Conservation (phyloP, 2,329 filamentous ascomycete genomes). For the Epichloe elymi region DNA sequence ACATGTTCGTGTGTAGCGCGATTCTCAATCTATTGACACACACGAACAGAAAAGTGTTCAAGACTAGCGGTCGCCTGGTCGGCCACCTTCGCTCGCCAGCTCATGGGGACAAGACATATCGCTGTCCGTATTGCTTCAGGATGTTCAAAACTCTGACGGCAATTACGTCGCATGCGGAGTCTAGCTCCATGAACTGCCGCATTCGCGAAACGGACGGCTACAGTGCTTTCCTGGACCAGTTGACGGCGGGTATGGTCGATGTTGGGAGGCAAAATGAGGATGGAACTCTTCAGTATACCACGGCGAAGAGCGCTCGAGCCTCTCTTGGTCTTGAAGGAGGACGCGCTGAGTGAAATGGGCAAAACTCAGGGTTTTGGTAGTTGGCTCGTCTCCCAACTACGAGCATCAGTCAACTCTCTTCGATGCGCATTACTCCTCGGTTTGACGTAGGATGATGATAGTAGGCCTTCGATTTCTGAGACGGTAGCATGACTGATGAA, state of each 20-base stretch:
- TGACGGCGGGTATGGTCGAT: conserved; percentile 20
- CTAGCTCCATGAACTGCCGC: conserved; percentile 26
- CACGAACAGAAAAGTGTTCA: conserved; percentile 27
- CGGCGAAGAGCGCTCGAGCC: conserved; percentile 8
- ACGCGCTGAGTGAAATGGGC: no score
- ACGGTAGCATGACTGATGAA: no score
- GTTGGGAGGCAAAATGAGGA: conserved; percentile 12
- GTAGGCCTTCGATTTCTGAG: no score
- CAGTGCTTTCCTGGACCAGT: conserved; percentile 17
- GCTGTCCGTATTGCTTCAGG: conserved; percentile 32
- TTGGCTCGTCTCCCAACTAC: background rate
- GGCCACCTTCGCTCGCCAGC: conserved; percentile 30
- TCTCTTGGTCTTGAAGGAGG: background rate
- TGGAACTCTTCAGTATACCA: conserved; percentile 16
- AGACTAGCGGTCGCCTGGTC: conserved; percentile 18
- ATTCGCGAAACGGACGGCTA: conserved; percentile 29
- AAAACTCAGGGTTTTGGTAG: background rate
- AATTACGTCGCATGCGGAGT: conserved; percentile 36
- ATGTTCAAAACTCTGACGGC: conserved; percentile 28
- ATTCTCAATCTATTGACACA: background rate
- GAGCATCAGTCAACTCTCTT: no score
- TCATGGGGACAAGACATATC: conserved; percentile 23
- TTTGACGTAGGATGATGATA: no score
- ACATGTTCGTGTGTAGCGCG: background rate
- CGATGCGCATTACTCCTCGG: no score